Evolutionary conservation across 139 green algal species (phyloP).

Genomic region (Dunaliella sp.): DNA sequence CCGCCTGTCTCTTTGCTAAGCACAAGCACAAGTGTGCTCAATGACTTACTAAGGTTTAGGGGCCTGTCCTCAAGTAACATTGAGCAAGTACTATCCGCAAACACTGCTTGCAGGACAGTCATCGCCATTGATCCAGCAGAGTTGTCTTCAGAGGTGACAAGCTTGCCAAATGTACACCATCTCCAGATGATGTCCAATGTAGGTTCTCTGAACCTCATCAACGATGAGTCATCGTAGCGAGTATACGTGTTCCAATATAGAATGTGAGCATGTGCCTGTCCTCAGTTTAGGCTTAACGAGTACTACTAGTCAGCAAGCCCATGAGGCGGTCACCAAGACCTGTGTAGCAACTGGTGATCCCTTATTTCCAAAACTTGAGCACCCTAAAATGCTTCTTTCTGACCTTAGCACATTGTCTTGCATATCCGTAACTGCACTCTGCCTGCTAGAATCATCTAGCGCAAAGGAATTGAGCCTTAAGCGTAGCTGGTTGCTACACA

Average conservation of each 20-base stretch:
- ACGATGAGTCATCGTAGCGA: too few relatives aligned
- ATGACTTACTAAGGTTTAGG: too few relatives aligned
- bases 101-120: not conserved
- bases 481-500: not conserved
- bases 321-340: not conserved
- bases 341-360: not conserved
- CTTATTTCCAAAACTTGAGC: not conserved
- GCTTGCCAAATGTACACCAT: not conserved
- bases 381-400: not conserved
- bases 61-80: too few relatives aligned
- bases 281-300: not conserved
- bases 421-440: not conserved
- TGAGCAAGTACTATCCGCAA: too few relatives aligned
- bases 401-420: not conserved
- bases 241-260: too few relatives aligned
- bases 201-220: too few relatives aligned
- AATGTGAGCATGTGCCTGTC: too few relatives aligned
- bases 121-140: constrained; percentile 2
- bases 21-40: too few relatives aligned
- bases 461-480: not conserved
- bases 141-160: not conserved
- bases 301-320: too few relatives aligned
- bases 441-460: not conserved
- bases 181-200: not conserved
- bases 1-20: too few relatives aligned